A percentile compares a stretch with the other conserved stretches of the same genome.
Evolutionary conservation across 108 stramenopile species (phyloP).

Genomic region (Skeletonema tropicum): DNA sequence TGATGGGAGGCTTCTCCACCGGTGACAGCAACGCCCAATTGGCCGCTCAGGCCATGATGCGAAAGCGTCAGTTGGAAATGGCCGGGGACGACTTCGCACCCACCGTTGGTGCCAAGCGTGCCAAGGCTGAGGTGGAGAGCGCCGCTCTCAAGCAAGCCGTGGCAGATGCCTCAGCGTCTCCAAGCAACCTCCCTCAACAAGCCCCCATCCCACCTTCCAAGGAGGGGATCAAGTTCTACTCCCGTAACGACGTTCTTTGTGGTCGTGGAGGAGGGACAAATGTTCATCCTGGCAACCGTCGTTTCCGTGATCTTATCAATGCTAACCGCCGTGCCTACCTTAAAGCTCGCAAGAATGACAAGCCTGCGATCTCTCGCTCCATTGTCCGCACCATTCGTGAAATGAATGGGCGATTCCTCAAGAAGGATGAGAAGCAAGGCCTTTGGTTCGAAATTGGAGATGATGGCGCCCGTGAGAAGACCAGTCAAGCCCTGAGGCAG

Average conservation of each 20-base stretch:
- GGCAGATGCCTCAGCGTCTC: background rate
- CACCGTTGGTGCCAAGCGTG: background rate
- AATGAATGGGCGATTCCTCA: conserved; percentile 70
- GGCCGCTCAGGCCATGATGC: background rate
- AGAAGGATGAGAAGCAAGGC: conserved; percentile 63
- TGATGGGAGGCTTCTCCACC: background rate
- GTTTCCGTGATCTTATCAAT: conserved; percentile 61
- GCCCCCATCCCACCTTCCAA: conserved; percentile 37
- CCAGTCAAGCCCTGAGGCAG: conserved; percentile 49
- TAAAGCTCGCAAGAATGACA: conserved; percentile 58
- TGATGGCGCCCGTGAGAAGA: conserved; percentile 62
- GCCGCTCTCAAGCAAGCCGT: background rate
- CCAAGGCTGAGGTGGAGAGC: background rate
- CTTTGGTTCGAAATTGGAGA: conserved; percentile 50
- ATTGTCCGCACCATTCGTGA: conserved; percentile 76
- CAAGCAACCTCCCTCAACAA: background rate
- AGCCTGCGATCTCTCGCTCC: conserved; percentile 73
- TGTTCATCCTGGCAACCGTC: conserved; percentile 71
- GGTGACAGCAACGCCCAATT: background rate
- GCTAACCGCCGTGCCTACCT: conserved; percentile 46
- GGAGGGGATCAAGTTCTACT: conserved; percentile 57
- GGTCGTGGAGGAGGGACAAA: conserved; percentile 85
- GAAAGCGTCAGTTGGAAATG: background rate
- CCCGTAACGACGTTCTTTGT: conserved; percentile 74
- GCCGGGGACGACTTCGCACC: conserved; percentile 3